These are phyloP conservation scores for Penicillium roqueforti DNA, from an alignment of 495 filamentous ascomycete species.

Conservation along the genomic window DNA sequence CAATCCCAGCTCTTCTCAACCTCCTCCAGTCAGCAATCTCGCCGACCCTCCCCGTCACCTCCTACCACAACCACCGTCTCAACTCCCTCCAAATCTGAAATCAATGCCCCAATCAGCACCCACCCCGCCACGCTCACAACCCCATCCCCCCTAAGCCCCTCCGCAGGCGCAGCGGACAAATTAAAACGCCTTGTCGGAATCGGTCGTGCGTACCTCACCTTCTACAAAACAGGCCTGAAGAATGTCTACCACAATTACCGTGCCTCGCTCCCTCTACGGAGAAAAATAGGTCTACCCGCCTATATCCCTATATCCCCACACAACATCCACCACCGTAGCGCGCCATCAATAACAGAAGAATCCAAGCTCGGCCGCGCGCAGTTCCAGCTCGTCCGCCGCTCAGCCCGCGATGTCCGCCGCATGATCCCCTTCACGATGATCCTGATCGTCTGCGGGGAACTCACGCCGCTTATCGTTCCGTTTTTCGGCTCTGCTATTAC, in stretches of 20 bases:
- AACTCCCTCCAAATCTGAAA: slow-evolving; percentile 18
- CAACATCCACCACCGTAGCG: background rate
- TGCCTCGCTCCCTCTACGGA: slow-evolving; percentile 32
- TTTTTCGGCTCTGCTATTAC: slow-evolving; percentile 63
- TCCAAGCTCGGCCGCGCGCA: slow-evolving; percentile 48
- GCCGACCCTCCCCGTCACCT: slow-evolving; percentile 10
- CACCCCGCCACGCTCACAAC: slow-evolving; percentile 31
- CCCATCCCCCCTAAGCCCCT: slow-evolving; percentile 20
- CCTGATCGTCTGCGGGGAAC: slow-evolving; percentile 74
- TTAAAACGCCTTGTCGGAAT: slow-evolving; percentile 34
- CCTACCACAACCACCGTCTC: slow-evolving; percentile 5
- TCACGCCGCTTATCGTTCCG: slow-evolving; percentile 72
- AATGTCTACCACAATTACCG: slow-evolving; percentile 59
- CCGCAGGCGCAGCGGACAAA: slow-evolving; percentile 27
- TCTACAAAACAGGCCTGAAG: slow-evolving; percentile 83
- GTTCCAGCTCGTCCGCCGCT: slow-evolving; percentile 63
- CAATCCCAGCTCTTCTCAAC: slow-evolving; percentile 17
- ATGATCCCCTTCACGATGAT: slow-evolving; percentile 72
- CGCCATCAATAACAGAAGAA: background rate
- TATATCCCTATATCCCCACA: slow-evolving; percentile 35
- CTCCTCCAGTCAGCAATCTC: slow-evolving; percentile 13
- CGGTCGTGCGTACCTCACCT: slow-evolving; percentile 52
- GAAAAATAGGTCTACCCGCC: slow-evolving; percentile 25
- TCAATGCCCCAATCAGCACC: slow-evolving; percentile 41
- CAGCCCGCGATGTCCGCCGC: slow-evolving; percentile 62